Conservation (phyloP, 345 rosid species). For the Geranium brycei region DNA sequence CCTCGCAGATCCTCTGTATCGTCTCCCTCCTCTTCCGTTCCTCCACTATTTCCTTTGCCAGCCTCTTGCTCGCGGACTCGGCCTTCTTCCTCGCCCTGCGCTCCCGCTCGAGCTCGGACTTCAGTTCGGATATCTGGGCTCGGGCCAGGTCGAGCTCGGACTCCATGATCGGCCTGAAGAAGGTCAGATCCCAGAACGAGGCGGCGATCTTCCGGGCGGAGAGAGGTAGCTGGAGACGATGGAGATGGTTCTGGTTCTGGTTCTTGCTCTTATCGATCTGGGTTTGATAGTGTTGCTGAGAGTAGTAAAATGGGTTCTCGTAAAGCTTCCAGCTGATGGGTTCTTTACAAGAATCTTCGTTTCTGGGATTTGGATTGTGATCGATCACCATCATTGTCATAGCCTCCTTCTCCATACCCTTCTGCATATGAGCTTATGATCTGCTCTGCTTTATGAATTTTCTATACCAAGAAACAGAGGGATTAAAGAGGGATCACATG, state of each 20-base stretch:
- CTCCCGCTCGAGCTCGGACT: constrained; percentile 57
- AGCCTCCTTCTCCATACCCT: constrained; percentile 26
- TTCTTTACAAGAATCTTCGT: constrained; percentile 16
- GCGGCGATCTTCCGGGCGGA: constrained; percentile 31
- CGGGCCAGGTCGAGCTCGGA: constrained; percentile 35
- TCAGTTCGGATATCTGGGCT: constrained; percentile 49
- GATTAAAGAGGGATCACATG: constrained; percentile 2
- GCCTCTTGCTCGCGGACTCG: constrained; percentile 46
- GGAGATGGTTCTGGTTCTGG: constrained; percentile 9
- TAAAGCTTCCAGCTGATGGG: constrained; percentile 35
- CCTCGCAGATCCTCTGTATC: constrained; percentile 43
- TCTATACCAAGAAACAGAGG: constrained; percentile 14
- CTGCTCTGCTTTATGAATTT: not conserved
- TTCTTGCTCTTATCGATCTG: constrained; percentile 11
- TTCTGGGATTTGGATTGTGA: constrained; percentile 17
- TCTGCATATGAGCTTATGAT: constrained; percentile 12
- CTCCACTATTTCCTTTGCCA: constrained; percentile 53
- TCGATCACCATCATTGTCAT: constrained; percentile 21
- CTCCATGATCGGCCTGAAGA: constrained; percentile 41
- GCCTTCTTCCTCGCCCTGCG: constrained; percentile 46
- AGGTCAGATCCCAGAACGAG: constrained; percentile 59
- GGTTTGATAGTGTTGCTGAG: constrained; percentile 8
- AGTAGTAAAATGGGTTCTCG: constrained; percentile 51
- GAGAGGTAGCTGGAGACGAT: constrained; percentile 13
- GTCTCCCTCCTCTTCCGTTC: constrained; percentile 54